Evolutionary conservation across 2,329 filamentous ascomycete species (phyloP).

Genomic region (Trichoderma atroviride): DNA sequence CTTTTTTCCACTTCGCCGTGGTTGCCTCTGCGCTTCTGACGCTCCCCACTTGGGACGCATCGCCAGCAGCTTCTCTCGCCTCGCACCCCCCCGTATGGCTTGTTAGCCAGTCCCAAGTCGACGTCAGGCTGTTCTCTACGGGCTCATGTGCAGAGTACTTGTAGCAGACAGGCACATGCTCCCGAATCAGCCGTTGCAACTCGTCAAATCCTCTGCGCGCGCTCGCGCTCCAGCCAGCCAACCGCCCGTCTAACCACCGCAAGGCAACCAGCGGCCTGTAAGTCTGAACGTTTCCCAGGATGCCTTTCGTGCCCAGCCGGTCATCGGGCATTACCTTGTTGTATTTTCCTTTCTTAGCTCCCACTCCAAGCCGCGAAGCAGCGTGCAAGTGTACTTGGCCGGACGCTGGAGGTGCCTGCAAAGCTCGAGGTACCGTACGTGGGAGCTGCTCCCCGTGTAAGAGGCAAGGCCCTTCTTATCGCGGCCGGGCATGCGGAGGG

Average conservation of each 20-base stretch:
- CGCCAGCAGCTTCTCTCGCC: not conserved
- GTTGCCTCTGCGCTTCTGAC: not conserved
- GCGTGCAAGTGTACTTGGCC: slow-evolving; percentile 12
- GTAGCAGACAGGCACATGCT: slow-evolving; percentile 9
- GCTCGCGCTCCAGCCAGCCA: not conserved
- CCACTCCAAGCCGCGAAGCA: not conserved
- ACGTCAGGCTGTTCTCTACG: not conserved
- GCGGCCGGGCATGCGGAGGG: slow-evolving; percentile 26
- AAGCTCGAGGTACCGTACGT: slow-evolving; percentile 7
- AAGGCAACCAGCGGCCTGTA: slow-evolving; percentile 1
- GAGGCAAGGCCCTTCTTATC: slow-evolving; percentile 16
- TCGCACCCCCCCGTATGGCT: slow-evolving; percentile 6
- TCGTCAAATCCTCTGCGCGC: not conserved
- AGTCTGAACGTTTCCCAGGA: not conserved
- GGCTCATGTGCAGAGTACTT: slow-evolving; percentile 17
- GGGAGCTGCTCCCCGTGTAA: not conserved
- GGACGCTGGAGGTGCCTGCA: not conserved
- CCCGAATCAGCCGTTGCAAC: slow-evolving; percentile 20
- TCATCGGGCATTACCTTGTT: not conserved
- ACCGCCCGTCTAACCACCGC: not conserved
- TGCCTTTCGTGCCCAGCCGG: not conserved
- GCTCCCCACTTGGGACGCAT: slow-evolving; percentile 14
- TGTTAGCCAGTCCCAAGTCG: not conserved
- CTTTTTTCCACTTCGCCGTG: not conserved
- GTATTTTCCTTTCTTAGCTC: not conserved